Base-by-base conservation (phyloP, 2,329 filamentous ascomycete genomes). In the Cladophialophora chaetospira region DNA sequence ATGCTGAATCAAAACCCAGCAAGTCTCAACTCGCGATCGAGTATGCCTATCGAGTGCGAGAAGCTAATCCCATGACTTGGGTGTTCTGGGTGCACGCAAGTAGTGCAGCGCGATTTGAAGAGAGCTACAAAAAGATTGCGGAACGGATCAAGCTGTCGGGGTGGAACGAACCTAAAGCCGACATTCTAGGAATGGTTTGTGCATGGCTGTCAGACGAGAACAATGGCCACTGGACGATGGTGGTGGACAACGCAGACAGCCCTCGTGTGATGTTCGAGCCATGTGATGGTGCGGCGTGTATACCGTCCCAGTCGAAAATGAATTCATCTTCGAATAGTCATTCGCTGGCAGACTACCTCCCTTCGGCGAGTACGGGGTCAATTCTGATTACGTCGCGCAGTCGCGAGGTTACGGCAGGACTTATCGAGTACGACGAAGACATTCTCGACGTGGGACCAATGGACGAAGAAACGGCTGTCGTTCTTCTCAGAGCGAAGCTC, bases 1-100 rank as follows among this genome's bases (percentile, higher is more conserved):
- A 23, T 29, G 53, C 17, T 8, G 25, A 57, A 23, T 15, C 29
- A 2, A 3, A 53, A 3, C 36, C n/a, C n/a, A 65, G 70, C 1
- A 72, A 72, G 45, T 66, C 69, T 0, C 68, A 71, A 17, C 49
- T 71, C 15, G 64, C 60, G 1, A 52, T 72, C 11, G 65, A 70
- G 25, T 48, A 68, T 23, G 65, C 63, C 0, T 67, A 69, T 38
- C 63, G 62, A 10, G 46, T 57, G 2, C 46, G 48, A 33, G 65
- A 68, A 2, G 15, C 49, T 2, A 52, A 58, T n/a, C 52, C 65
- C 0, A 57, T 65, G 4, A 66, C 57, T 11, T 63, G 63, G 0
- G 51, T 71, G 0, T 68, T 71, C 15, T 71, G 69, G 69, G 40
- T 71, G n/a, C 60, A 67, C 19, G 67, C 63, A 4, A 60, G 64